Evolutionary conservation across 176 grass and related monocot species (phyloP).

Genomic region (Aegilops bicornis): DNA sequence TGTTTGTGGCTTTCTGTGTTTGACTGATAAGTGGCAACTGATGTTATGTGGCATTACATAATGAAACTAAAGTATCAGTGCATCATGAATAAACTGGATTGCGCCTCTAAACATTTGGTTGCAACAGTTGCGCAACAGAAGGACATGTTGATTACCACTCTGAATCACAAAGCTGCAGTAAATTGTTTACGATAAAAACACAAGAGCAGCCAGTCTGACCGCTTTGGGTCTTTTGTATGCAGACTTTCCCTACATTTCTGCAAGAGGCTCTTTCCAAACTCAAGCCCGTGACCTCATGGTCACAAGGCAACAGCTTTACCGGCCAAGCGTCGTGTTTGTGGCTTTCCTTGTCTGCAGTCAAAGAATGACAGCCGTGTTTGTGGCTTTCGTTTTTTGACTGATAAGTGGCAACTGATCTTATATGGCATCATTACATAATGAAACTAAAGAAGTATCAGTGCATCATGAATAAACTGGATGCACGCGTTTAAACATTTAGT

Average conservation of each 20-base stretch:
- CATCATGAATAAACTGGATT: background rate
- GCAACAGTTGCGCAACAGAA: background rate
- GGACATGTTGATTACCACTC: background rate
- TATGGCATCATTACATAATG: background rate
- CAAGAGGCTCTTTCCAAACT: too few species aligned
- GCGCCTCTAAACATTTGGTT: background rate
- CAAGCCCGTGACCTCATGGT: too few species aligned
- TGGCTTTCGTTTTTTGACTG: background rate
- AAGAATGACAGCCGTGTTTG: background rate
- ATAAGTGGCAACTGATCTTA: conserved; percentile 9
- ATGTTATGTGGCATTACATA: background rate
- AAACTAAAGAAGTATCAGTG: background rate
- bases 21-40: conserved; percentile 11
- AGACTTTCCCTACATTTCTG: too few species aligned
- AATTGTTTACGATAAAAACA: background rate
- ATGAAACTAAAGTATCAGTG: background rate
- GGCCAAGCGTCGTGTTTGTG: too few species aligned
- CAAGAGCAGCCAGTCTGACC: background rate
- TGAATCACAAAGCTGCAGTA: background rate
- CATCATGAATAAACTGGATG: background rate
- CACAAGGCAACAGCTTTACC: too few species aligned
- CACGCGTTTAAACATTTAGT: background rate
- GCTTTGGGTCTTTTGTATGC: too few species aligned
- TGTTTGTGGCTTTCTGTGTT: background rate
- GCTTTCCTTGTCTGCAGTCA: background rate